phyloP scores from a whole-genome alignment of 371 early-diverging fungal genomes.

The Mucor circinelloides region DNA sequence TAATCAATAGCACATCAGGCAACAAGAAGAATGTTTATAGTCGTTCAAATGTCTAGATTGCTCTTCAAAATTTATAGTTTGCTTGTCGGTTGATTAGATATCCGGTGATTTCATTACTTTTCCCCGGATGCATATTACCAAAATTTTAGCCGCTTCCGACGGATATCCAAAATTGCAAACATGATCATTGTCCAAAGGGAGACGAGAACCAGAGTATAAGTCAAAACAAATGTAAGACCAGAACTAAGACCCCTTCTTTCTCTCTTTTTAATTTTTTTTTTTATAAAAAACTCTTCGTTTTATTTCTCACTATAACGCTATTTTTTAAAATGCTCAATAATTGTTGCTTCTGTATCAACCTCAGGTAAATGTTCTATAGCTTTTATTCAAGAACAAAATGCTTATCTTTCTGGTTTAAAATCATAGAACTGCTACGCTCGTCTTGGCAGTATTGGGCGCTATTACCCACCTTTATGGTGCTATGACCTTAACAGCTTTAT shows the following conservation, averaged over 20 bases:
- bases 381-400: background rate
- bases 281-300: background rate
- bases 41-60: background rate
- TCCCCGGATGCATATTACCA: background rate
- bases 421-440: slow-evolving; percentile 41
- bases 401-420: background rate
- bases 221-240: background rate
- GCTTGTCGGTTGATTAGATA: background rate
- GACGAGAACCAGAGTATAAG: background rate
- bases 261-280: slow-evolving; percentile 9
- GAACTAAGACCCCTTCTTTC: background rate
- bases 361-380: slow-evolving; percentile 13
- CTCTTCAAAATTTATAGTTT: background rate
- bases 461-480: slow-evolving; percentile 40
- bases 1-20: no score
- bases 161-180: background rate
- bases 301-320: background rate
- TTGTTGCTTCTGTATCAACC: slow-evolving; percentile 46
- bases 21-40: no score
- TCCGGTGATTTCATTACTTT: background rate
- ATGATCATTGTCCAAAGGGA: background rate
- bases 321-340: slow-evolving; percentile 30
- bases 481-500: slow-evolving; percentile 32
- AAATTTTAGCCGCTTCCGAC: background rate
- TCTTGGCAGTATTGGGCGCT: slow-evolving; percentile 40